Conservation (phyloP, 2,329 filamentous ascomycete genomes). For the Aureobasidium mangrovei region DNA sequence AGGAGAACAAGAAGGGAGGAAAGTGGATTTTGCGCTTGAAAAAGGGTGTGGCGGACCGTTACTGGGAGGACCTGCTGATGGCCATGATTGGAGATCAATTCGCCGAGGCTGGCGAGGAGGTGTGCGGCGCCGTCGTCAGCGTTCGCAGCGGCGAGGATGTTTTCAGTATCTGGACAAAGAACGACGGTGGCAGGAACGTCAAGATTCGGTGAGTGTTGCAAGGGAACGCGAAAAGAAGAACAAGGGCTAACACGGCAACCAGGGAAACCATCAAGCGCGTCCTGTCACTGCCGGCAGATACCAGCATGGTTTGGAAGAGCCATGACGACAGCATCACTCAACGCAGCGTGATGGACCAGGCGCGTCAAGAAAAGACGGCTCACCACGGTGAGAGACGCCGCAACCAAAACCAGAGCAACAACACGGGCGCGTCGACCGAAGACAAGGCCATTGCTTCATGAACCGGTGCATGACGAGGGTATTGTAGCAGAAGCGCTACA, state of each 20-base stretch:
- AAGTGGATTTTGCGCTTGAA: conserved; percentile 97
- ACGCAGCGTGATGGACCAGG: conserved; percentile 80
- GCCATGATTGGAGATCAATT: conserved; percentile 93
- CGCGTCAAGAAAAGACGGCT: conserved; percentile 69
- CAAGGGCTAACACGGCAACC: conserved; percentile 16
- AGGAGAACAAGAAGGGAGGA: conserved; percentile 89
- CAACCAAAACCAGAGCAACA: conserved; percentile 25
- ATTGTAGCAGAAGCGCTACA: neutral
- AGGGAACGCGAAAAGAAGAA: neutral
- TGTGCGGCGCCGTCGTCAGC: conserved; percentile 90
- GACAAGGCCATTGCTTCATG: conserved; percentile 11
- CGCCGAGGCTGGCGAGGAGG: conserved; percentile 81
- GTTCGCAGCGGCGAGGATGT: conserved; percentile 95
- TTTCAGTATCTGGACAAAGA: conserved; percentile 94
- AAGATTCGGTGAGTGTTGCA: conserved; percentile 70
- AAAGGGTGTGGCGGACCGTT: conserved; percentile 92
- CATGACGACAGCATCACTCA: conserved; percentile 95
- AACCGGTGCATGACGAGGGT: neutral
- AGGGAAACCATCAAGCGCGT: conserved; percentile 93
- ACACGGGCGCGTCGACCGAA: neutral
- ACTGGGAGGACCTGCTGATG: conserved; percentile 90
- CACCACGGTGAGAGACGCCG: conserved; percentile 37
- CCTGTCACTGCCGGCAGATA: conserved; percentile 77
- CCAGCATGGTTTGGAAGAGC: conserved; percentile 88
- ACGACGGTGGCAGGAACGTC: conserved; percentile 84